A percentile compares a stretch with the other conserved stretches of the same genome.
These are phyloP conservation scores for Neospermospora avenae DNA, from an alignment of 2,329 filamentous ascomycete species.

Conservation along the genomic window DNA sequence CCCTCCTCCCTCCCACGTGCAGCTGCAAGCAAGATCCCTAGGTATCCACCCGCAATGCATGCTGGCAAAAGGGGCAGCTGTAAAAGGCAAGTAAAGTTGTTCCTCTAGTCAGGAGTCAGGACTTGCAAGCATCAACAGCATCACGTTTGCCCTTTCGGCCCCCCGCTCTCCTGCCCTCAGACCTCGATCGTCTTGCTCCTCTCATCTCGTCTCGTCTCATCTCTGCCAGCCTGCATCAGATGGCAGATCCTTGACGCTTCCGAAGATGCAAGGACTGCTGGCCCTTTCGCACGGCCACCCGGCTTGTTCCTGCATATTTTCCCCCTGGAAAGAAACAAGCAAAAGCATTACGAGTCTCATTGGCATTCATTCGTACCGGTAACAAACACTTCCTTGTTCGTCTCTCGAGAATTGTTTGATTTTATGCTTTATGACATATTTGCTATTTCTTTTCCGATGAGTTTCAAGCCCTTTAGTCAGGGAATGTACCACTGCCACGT, in stretches of 20 bases:
- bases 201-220: constrained; percentile 1
- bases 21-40: neutral
- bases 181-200: neutral
- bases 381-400: neutral
- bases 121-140: neutral
- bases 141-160: neutral
- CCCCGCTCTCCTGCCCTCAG: neutral
- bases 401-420: neutral
- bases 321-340: neutral
- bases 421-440: neutral
- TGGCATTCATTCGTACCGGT: neutral
- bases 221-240: neutral
- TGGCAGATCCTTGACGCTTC: neutral
- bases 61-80: neutral
- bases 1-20: neutral
- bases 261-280: neutral
- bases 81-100: neutral
- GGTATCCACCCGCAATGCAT: neutral
- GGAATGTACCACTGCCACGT: neutral
- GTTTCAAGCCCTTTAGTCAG: neutral
- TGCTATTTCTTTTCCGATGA: neutral
- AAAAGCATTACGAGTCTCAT: neutral
- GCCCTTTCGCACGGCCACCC: neutral
- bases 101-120: no score
- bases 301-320: constrained; percentile 1